Percentiles rank a stretch among this genome's conserved stretches.
phyloP scores from a whole-genome alignment of 192 early-diverging fungal species.

The Phlyctochytrium arcticum region DNA sequence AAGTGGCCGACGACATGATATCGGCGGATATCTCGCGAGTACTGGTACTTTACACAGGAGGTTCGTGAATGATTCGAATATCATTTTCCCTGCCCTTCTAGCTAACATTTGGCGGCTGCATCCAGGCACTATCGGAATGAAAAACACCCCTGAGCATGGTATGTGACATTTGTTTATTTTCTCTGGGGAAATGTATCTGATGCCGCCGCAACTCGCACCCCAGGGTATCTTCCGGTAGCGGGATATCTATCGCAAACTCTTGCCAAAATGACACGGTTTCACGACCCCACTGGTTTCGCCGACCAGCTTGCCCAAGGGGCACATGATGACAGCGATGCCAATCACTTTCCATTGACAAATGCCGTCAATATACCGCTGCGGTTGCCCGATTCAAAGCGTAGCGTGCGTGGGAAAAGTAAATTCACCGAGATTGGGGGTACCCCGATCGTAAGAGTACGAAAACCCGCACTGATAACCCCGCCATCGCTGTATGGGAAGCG shows the following conservation, averaged over 20 bases:
- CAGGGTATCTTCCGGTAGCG: constrained; percentile 48
- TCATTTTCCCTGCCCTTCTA: too few species aligned
- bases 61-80: constrained; percentile 85
- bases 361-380: constrained; percentile 37
- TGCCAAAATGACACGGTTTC: constrained; percentile 73
- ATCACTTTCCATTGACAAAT: constrained; percentile 17
- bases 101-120: too few species aligned
- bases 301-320: not conserved
- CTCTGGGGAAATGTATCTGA: too few species aligned
- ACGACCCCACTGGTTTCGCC: constrained; percentile 44
- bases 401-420: not conserved
- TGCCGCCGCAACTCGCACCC: not conserved
- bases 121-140: constrained; percentile 95
- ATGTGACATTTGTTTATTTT: not conserved
- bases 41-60: constrained; percentile 92
- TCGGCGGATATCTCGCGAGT: constrained; percentile 43
- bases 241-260: constrained; percentile 81
- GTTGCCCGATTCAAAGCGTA: constrained; percentile 16
- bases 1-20: constrained; percentile 32
- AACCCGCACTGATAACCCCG: constrained; percentile 80
- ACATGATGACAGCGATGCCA: constrained; percentile 3
- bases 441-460: constrained; percentile 21
- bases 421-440: constrained; percentile 42
- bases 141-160: constrained; percentile 32
- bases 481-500: constrained; percentile 84